phyloP scores from a whole-genome alignment of 176 grass and related monocot species.

The Rhipidocladum racemiflorum region DNA sequence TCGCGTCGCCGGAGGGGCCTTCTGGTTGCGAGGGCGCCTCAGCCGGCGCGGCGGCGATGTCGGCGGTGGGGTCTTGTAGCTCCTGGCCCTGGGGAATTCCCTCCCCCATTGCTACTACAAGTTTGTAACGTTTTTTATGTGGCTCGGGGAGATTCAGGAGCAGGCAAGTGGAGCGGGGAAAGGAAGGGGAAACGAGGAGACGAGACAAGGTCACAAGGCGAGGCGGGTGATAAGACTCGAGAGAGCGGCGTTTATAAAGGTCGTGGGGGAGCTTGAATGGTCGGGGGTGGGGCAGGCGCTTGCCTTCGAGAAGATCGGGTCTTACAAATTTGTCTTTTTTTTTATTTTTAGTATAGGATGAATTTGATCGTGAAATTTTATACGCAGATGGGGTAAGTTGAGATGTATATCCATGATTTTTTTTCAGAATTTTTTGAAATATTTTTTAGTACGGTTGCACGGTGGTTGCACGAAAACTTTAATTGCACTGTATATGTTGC shows the following conservation, averaged over 20 bases:
- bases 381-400: too few species aligned
- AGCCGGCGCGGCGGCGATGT: too few species aligned
- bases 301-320: conserved; percentile 3
- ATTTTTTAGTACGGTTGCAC: too few species aligned
- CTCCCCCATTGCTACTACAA: conserved; percentile 26
- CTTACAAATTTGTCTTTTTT: too few species aligned
- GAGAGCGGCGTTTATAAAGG: conserved; percentile 35
- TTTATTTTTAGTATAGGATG: too few species aligned
- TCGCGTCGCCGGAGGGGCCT: background rate
- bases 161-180: background rate
- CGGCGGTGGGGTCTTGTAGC: background rate
- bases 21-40: background rate
- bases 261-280: background rate
- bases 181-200: background rate
- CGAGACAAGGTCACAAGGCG: background rate
- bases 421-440: too few species aligned
- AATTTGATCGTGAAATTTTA: too few species aligned
- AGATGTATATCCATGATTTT: too few species aligned
- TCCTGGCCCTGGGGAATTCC: background rate
- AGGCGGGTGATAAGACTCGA: conserved; percentile 4
- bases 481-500: too few species aligned
- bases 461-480: too few species aligned
- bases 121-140: background rate
- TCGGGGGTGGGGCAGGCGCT: background rate
- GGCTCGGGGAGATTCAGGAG: background rate